Conservation (phyloP, 2,329 filamentous ascomycete species). For the Didymellaceae sp. region DNA sequence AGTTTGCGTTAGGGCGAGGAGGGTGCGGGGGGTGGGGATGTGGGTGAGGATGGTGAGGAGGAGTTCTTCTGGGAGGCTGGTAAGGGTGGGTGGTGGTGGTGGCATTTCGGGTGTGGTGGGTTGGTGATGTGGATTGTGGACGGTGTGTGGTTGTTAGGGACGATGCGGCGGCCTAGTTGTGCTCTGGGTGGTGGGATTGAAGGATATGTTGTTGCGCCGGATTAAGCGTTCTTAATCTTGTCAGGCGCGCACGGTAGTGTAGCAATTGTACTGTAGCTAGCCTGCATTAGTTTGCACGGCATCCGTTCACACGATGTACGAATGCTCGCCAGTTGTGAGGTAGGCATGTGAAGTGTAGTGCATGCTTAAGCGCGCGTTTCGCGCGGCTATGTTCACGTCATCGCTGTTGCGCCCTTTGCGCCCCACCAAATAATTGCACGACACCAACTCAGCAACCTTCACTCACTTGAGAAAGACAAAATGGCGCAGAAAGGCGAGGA, state of each 20-base stretch:
- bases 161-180: too few species aligned
- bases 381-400: constrained; percentile 19
- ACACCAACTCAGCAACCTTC: neutral
- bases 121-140: too few species aligned
- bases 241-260: too few species aligned
- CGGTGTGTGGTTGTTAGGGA: too few species aligned
- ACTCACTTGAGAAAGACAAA: neutral
- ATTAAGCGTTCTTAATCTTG: too few species aligned
- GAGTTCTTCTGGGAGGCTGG: constrained; percentile 9
- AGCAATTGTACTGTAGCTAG: too few species aligned
- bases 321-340: too few species aligned
- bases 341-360: too few species aligned
- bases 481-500: constrained; percentile 43
- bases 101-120: too few species aligned
- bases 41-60: constrained; percentile 2
- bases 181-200: neutral
- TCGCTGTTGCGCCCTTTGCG: constrained; percentile 16
- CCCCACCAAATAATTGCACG: constrained; percentile 16
- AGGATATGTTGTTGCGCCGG: neutral
- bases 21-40: neutral
- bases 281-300: too few species aligned
- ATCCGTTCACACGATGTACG: too few species aligned
- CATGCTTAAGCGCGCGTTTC: constrained; percentile 15
- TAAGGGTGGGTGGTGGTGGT: neutral
- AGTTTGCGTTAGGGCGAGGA: constrained; percentile 1